Conservation (phyloP, 805 yeast species). For the Ogataea wickerhamii region DNA sequence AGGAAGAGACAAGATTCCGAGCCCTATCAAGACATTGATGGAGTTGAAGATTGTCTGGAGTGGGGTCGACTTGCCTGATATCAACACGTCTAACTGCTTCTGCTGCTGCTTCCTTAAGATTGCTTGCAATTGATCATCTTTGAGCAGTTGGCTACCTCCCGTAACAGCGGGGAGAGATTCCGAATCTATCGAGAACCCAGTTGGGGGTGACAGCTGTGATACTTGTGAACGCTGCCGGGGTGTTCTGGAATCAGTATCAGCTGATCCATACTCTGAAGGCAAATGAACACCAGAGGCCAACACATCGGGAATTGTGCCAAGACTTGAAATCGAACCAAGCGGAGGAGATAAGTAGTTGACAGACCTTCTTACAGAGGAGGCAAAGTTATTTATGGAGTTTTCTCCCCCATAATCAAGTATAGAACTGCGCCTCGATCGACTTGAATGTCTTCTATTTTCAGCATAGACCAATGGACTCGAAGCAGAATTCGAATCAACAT, state of each 20-base stretch:
- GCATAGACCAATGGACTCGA: neutral
- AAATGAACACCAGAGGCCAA: neutral
- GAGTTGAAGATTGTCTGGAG: slow-evolving; percentile 78
- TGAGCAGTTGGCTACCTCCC: slow-evolving; percentile 1
- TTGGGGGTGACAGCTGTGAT: neutral
- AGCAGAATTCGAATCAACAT: neutral
- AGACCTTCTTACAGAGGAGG: slow-evolving; percentile 31
- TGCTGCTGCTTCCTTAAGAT: slow-evolving; percentile 1
- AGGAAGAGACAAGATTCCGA: slow-evolving; percentile 72
- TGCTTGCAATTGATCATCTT: slow-evolving; percentile 4
- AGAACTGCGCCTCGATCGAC: slow-evolving; percentile 30
- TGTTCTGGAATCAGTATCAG: neutral
- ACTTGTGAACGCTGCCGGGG: neutral
- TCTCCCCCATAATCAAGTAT: slow-evolving; percentile 36
- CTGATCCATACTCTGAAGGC: neutral
- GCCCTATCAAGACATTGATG: slow-evolving; percentile 71
- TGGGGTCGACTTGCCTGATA: slow-evolving; percentile 50
- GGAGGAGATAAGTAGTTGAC: slow-evolving; percentile 30
- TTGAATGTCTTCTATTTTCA: slow-evolving; percentile 1
- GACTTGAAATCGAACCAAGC: slow-evolving; percentile 9
- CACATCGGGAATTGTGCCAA: slow-evolving; percentile 1
- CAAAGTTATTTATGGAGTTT: slow-evolving; percentile 36
- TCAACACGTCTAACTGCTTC: slow-evolving; percentile 12
- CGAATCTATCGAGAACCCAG: neutral
- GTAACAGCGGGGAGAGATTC: neutral